Evolutionary conservation across 768 basidiomycete genomes (phyloP), one percentile per base, ranked within the genome.

Genomic region (Leccinum obscurum): DNA sequence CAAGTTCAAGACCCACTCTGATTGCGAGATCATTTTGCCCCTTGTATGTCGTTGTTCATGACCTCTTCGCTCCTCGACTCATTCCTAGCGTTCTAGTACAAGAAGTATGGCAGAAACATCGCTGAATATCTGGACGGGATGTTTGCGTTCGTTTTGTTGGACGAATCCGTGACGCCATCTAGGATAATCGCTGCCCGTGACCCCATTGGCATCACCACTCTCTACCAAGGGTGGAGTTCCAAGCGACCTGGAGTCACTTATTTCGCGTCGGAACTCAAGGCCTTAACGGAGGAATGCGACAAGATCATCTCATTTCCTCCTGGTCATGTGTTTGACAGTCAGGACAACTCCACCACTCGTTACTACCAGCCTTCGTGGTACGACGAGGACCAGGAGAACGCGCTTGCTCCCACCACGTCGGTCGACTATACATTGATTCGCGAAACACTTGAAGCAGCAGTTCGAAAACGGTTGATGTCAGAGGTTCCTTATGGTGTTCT

Each of bases 401-500:
- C 81, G 7, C 83, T 78, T 10, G 67, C 75, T 10, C 89, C 93
- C 32, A 82, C 83, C 52, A 80, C 77, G 34, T 64, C 82, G 6
- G 83, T 81, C 10, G 85, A 98, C 72, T 77, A 89, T 48, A 88
- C 80, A 6, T 75, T 83, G 26, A 75, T 99, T 34, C 85, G 95
- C 44, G 86, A 92, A 72, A 82, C 88, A 0, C 81, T 99, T 34
- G 97, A 98, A 76, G 88, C 83, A 32, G 93, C 97, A 13, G 97
- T 99, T 52, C 84, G 87, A 67, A 99, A 98, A 75, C 83, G 97
- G 49, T 78, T 99, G n/a, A 99, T 99, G 97, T 91, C 90, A 32
- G 97, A 99, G 75, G 97, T 98, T 10, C 97, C 97, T 3, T 99
- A 95, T 66, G 97, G 97, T 61, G 97, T 99, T 15, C 83, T 99